These are phyloP conservation scores for Chaetoceros muelleri DNA, from an alignment of 108 stramenopile species.

Conservation along the genomic window DNA sequence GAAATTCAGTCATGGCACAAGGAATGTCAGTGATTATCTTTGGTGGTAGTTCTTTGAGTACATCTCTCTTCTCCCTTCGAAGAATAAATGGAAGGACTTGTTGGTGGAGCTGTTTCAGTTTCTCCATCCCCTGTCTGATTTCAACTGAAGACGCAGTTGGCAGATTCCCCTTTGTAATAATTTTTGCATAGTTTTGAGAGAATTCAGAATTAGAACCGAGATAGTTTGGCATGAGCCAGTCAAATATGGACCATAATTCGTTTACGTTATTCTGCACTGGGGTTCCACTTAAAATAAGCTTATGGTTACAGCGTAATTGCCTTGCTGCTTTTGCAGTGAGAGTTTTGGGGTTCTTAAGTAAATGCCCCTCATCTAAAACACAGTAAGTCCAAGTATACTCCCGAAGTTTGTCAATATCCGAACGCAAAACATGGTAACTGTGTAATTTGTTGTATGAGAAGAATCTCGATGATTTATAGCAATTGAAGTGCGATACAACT, in stretches of 20 bases:
- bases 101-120: constrained; percentile 83
- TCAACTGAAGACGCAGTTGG: constrained; percentile 44
- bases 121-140: constrained; percentile 44
- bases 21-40: constrained; percentile 83
- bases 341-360: constrained; percentile 84
- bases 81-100: constrained; percentile 91
- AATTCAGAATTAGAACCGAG: constrained; percentile 74
- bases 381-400: constrained; percentile 55
- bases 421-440: constrained; percentile 55
- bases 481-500: constrained; percentile 18
- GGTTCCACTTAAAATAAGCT: constrained; percentile 86
- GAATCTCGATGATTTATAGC: neutral
- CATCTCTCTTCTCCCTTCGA: constrained; percentile 86
- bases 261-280: constrained; percentile 95
- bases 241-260: constrained; percentile 95
- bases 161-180: constrained; percentile 58
- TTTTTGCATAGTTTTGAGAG: constrained; percentile 73
- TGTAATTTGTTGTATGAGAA: neutral
- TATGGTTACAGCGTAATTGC: constrained; percentile 47
- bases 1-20: constrained; percentile 60
- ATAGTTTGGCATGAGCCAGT: constrained; percentile 95
- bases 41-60: constrained; percentile 90
- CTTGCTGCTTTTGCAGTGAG: constrained; percentile 77
- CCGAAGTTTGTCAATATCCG: constrained; percentile 48
- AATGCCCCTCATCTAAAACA: constrained; percentile 92